These are phyloP conservation scores for Niveomyces coronatus DNA, from an alignment of 2,329 filamentous ascomycete species.

Conservation along the genomic window DNA sequence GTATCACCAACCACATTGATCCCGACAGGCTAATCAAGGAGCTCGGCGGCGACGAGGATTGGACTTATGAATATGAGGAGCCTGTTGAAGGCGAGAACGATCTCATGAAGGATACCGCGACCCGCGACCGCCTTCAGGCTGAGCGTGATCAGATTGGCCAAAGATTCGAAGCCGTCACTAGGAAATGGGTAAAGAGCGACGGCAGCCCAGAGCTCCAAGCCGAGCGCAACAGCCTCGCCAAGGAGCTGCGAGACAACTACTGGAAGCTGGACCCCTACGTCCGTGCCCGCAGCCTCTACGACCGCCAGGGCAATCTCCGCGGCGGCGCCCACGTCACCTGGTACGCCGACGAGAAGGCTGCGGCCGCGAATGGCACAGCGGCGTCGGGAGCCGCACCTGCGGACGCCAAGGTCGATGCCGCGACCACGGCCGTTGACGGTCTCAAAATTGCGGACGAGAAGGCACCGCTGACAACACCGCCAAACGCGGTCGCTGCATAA, in stretches of 20 bases:
- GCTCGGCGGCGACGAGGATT: constrained; percentile 57
- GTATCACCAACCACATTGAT: constrained; percentile 40
- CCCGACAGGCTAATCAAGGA: constrained; percentile 35
- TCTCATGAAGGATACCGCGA: constrained; percentile 32
- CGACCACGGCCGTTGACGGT: neutral
- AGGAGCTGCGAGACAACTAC: constrained; percentile 48
- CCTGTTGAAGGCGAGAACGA: constrained; percentile 49
- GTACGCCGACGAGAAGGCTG: constrained; percentile 9
- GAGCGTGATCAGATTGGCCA: constrained; percentile 42
- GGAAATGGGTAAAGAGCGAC: constrained; percentile 47
- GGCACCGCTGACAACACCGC: neutral
- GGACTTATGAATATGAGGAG: constrained; percentile 60
- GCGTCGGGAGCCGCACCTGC: too few species aligned
- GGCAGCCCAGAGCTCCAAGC: constrained; percentile 15
- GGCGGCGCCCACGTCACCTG: constrained; percentile 4
- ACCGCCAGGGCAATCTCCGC: constrained; percentile 45
- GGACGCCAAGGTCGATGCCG: neutral
- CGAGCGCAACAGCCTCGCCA: constrained; percentile 37
- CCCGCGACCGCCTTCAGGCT: constrained; percentile 36
- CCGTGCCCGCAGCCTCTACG: constrained; percentile 51
- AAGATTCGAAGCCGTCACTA: constrained; percentile 48
- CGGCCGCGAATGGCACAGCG: too few species aligned
- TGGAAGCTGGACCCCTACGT: constrained; percentile 63
- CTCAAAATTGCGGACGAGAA: constrained; percentile 5
- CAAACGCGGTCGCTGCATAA: constrained; percentile 10